These are phyloP conservation scores for Teunomyces tritomae DNA, from an alignment of 805 yeast species.

Conservation along the genomic window DNA sequence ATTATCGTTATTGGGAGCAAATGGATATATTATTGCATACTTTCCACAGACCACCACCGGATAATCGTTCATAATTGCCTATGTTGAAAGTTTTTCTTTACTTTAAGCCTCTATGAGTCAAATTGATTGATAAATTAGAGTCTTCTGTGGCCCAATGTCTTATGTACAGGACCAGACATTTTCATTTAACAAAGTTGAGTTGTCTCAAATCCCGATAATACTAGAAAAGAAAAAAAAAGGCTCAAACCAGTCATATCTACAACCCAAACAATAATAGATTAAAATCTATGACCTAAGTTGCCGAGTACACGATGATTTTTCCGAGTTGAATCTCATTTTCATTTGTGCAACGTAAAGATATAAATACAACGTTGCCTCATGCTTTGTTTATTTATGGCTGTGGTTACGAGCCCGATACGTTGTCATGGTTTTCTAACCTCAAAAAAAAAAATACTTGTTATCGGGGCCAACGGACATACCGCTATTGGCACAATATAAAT, in stretches of 20 bases:
- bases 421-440: not conserved
- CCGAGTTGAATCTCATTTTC: too few species aligned
- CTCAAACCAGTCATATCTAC: too few species aligned
- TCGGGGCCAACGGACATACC: not conserved
- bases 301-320: too few species aligned
- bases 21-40: slow-evolving; percentile 13
- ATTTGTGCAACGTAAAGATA: not conserved
- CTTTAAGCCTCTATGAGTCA: not conserved
- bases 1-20: slow-evolving; percentile 24
- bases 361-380: too few species aligned
- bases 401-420: not conserved
- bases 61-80: slow-evolving; percentile 1
- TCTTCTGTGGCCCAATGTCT: not conserved
- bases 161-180: not conserved
- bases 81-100: not conserved
- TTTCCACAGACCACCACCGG: slow-evolving; percentile 14
- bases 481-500: not conserved
- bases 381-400: not conserved
- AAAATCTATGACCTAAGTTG: too few species aligned
- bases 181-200: not conserved
- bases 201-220: too few species aligned
- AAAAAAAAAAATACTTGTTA: not conserved
- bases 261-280: too few species aligned
- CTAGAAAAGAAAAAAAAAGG: too few species aligned
- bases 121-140: not conserved